Evolutionary conservation across 805 yeast genomes (phyloP).

Genomic region (Candida odintsovae): DNA sequence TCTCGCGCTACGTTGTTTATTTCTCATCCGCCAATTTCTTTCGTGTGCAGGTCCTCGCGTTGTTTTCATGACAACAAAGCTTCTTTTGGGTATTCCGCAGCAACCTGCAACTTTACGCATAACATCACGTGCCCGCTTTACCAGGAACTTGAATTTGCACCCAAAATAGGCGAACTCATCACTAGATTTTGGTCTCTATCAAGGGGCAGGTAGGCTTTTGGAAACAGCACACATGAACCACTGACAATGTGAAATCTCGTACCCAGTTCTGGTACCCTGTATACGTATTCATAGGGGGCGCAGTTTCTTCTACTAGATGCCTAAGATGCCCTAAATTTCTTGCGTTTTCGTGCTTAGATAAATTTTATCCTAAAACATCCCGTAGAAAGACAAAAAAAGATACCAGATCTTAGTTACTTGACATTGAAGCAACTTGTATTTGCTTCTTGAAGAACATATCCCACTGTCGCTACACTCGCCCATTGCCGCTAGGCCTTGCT

Average conservation of each 20-base stretch:
- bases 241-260: too few relatives aligned
- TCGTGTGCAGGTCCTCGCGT: not conserved
- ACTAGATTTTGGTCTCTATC: too few relatives aligned
- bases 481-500: not conserved
- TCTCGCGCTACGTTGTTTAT: too few relatives aligned
- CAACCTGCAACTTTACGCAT: too few relatives aligned
- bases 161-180: too few relatives aligned
- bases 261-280: too few relatives aligned
- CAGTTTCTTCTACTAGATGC: not conserved
- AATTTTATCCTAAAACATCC: not conserved
- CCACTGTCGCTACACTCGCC: not conserved
- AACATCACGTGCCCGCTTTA: too few relatives aligned
- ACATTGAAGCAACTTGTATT: not conserved
- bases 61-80: not conserved
- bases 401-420: not conserved
- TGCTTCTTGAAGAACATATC: not conserved
- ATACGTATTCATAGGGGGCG: too few relatives aligned
- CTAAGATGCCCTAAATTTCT: not conserved
- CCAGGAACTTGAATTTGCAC: too few relatives aligned
- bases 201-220: too few relatives aligned
- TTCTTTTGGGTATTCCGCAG: not conserved
- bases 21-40: too few relatives aligned
- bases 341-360: not conserved
- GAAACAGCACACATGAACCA: too few relatives aligned
- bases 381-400: not conserved